Evolutionary conservation across 495 filamentous ascomycete genomes (phyloP).

Genomic region (Podospora pseudopauciseta): DNA sequence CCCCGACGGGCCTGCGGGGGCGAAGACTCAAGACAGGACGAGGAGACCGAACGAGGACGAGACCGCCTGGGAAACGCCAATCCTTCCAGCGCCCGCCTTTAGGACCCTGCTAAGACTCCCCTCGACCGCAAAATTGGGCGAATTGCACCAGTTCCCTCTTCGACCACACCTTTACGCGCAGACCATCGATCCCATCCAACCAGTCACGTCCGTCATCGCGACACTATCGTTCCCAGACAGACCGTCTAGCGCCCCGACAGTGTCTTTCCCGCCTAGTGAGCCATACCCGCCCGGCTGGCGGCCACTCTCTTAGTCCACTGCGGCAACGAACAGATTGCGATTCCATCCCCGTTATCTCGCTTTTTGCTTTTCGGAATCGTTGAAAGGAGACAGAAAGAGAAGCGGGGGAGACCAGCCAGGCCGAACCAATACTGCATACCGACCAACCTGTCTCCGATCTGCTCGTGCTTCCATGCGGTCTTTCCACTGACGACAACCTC

Average conservation of each 20-base stretch:
- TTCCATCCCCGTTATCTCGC: not conserved
- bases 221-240: conserved; percentile 19
- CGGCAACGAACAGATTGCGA: conserved; percentile 1
- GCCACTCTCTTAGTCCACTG: conserved; percentile 4
- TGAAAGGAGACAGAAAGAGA: too few relatives aligned
- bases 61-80: not conserved
- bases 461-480: conserved; percentile 12
- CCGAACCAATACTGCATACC: too few relatives aligned
- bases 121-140: conserved; percentile 28
- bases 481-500: conserved; percentile 27
- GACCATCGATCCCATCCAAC: conserved; percentile 26
- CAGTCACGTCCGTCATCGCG: conserved; percentile 33
- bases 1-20: not conserved
- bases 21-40: not conserved
- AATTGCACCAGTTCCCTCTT: conserved; percentile 28
- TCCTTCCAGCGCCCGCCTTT: conserved; percentile 17
- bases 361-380: too few relatives aligned
- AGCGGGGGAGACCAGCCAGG: too few relatives aligned
- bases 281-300: conserved; percentile 5
- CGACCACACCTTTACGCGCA: conserved; percentile 28
- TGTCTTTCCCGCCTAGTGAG: conserved; percentile 2
- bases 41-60: conserved; percentile 3
- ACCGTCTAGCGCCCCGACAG: conserved; percentile 26
- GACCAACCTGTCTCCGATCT: too few relatives aligned
- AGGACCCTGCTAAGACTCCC: conserved; percentile 4